These are phyloP conservation scores for Gossypium bickii DNA, from an alignment of 345 rosid genomes.

Conservation along the genomic window DNA sequence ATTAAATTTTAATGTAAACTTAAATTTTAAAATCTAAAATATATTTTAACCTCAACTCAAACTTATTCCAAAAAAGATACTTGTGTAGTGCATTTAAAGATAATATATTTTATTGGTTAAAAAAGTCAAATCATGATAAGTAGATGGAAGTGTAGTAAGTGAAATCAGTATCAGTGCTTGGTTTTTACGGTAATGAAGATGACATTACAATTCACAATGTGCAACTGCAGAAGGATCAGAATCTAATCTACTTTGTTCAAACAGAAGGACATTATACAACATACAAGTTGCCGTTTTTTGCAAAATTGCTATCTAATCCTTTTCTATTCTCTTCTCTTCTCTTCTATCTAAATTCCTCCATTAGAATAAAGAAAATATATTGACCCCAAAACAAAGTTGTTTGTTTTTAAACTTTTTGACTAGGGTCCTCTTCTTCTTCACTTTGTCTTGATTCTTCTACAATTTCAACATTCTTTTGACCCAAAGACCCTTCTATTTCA, in stretches of 20 bases:
- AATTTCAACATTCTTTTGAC: conserved; percentile 38
- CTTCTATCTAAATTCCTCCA: not conserved
- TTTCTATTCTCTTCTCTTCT: not conserved
- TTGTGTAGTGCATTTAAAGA: too few relatives aligned
- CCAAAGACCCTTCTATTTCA: conserved; percentile 40
- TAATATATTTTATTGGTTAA: too few relatives aligned
- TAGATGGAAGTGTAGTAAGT: not conserved
- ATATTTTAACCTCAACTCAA: too few relatives aligned
- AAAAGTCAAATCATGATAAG: not conserved
- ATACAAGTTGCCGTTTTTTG: conserved; percentile 8
- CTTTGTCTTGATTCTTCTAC: conserved; percentile 37
- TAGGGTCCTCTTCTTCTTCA: conserved; percentile 21
- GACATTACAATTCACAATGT: not conserved
- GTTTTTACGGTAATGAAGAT: not conserved
- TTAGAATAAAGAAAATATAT: not conserved
- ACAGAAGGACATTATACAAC: not conserved
- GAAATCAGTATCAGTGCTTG: not conserved
- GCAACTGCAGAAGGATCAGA: conserved; percentile 21
- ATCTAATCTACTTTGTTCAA: not conserved
- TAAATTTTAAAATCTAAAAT: too few relatives aligned
- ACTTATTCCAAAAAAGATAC: too few relatives aligned
- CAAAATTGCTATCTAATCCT: not conserved
- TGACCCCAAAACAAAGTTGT: not conserved
- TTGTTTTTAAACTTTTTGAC: conserved; percentile 38
- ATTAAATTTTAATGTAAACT: too few relatives aligned